Conservation (phyloP, 2,329 filamentous ascomycete species). For the Aspergillus ochraceus region DNA sequence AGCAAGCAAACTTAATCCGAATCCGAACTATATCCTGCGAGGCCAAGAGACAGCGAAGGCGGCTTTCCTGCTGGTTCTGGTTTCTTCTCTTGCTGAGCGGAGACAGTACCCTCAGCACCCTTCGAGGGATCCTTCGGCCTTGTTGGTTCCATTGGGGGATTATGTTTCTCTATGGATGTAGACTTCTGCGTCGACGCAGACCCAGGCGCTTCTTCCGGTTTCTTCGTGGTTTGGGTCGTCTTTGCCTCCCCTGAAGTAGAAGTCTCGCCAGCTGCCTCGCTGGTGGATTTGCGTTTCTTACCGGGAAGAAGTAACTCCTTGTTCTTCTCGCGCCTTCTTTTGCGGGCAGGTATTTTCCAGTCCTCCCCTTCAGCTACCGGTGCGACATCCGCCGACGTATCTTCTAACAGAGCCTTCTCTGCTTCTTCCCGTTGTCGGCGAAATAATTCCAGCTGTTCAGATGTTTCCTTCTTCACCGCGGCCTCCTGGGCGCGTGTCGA, state of each 20-base stretch:
- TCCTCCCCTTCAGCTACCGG: conserved; percentile 41
- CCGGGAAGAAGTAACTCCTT: conserved; percentile 40
- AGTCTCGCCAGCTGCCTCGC: conserved; percentile 16
- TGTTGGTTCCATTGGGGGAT: background rate
- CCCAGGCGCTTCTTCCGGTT: background rate
- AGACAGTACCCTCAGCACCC: background rate
- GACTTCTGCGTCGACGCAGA: background rate
- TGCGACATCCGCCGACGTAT: conserved; percentile 32
- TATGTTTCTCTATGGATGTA: background rate
- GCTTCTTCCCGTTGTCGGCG: conserved; percentile 60
- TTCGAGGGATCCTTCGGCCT: background rate
- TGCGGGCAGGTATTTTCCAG: conserved; percentile 52
- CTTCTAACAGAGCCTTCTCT: conserved; percentile 50
- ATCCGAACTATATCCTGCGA: conserved; percentile 43
- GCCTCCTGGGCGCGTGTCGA: conserved; percentile 58
- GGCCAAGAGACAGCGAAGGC: conserved; percentile 29
- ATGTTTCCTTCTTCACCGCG: conserved; percentile 58
- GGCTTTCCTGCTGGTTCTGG: conserved; percentile 20
- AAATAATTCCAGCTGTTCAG: conserved; percentile 60
- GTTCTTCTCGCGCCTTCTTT: conserved; percentile 54
- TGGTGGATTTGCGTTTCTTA: conserved; percentile 45
- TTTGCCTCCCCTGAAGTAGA: conserved; percentile 10
- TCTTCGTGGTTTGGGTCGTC: conserved; percentile 7
- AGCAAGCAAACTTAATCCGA: conserved; percentile 31
- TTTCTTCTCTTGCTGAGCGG: background rate